Percentiles rank a stretch among this genome's conserved stretches.
Evolutionary conservation across 1,139 yeast species (phyloP).

Genomic region (Pichia sp.): DNA sequence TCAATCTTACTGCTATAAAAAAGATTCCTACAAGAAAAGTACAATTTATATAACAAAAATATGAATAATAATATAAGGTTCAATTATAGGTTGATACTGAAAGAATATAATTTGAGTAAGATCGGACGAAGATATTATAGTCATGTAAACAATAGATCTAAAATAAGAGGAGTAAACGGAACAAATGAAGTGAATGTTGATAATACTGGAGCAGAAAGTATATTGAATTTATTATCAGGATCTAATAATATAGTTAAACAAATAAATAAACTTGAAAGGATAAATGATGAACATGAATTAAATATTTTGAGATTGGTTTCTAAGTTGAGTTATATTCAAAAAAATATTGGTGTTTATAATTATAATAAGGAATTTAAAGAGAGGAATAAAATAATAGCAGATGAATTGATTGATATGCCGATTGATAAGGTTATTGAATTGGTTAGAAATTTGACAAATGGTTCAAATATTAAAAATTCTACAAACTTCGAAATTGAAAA

Average conservation of each 20-base stretch:
- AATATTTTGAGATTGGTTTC: constrained; percentile 5
- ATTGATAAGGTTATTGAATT: constrained; percentile 2
- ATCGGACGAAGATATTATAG: background rate
- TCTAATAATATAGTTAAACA: background rate
- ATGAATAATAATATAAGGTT: background rate
- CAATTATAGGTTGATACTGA: background rate
- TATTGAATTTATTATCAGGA: background rate
- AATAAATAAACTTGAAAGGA: constrained; percentile 5
- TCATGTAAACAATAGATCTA: background rate
- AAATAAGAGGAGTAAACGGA: background rate
- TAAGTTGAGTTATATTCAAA: constrained; percentile 8
- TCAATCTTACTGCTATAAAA: background rate
- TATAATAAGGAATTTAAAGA: background rate
- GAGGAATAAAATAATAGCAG: background rate
- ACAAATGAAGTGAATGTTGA: background rate
- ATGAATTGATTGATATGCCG: constrained; percentile 10
- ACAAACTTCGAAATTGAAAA: background rate
- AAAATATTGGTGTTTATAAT: constrained; percentile 7
- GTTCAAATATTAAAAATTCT: background rate
- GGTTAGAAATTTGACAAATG: background rate
- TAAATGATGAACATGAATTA: constrained; percentile 1
- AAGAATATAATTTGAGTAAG: background rate
- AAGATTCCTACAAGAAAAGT: background rate
- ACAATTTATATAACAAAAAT: background rate
- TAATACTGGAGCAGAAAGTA: background rate